Base-by-base conservation (phyloP, 192 early-diverging fungal species). In the Umbelopsis sp. region DNA sequence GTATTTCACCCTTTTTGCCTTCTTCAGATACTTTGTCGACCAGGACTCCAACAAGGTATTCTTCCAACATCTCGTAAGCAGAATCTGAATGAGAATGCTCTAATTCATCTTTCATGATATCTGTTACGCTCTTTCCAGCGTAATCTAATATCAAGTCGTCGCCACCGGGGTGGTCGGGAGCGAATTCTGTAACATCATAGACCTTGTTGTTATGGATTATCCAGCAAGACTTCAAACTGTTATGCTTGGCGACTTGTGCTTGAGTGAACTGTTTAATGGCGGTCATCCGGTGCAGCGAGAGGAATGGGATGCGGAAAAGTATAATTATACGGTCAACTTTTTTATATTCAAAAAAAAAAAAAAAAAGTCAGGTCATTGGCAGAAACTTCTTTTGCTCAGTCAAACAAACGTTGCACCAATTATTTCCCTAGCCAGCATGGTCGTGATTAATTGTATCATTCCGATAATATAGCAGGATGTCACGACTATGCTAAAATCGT, bases 91-190 rank as follows among this genome's bases (percentile, higher is more conserved):
- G 97, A 7, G 72, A 68, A 77, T 98, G 95, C 71, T 84, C 81
- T 67, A 82, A 70, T 27, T 83, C 72, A 81, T 97, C 94, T 47
- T 87, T 81, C 93, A 97, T 91, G 33, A 89, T 86, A 30, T 77
- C 78, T 0, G 90, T 88, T n/a, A 94, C 87, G 79, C 97, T 93
- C 49, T 88, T 81, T 35, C 97, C 97, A 47, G 86, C 95, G 78
- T 93, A 91, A 75, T 96, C 90, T 75, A 94, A 80, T 35, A 98
- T 84, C 41, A 91, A 80, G 35, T 98, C 96, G 30, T 90, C 91
- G 18, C 97, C 97, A 46, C 97, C 97, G 0, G 97, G 97, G 74
- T 98, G 95, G 78, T 97, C 95, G 10, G 80, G 78, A 69, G 91
- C 86, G 80, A 98, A 98, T 64, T 88, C 72, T 18, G 96, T 92